Conservation (phyloP, 495 filamentous ascomycete species). For the Chaetomidium leptoderma region DNA sequence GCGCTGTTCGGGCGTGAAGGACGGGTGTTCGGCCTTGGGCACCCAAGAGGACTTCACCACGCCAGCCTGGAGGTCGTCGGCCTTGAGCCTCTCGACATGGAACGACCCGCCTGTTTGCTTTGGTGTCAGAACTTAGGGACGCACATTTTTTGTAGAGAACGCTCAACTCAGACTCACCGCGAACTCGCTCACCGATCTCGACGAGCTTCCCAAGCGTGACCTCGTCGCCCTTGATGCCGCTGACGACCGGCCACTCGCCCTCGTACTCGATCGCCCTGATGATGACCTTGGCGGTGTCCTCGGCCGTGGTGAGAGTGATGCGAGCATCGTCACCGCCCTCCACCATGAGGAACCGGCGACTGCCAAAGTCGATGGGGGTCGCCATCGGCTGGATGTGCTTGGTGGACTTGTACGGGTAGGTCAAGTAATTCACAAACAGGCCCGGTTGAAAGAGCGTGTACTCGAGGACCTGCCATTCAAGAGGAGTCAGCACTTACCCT, state of each 20-base stretch:
- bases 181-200: slow-evolving; percentile 45
- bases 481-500: neutral
- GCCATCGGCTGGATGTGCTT: slow-evolving; percentile 46
- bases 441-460: slow-evolving; percentile 58
- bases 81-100: slow-evolving; percentile 41
- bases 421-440: slow-evolving; percentile 52
- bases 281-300: slow-evolving; percentile 49
- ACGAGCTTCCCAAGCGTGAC: slow-evolving; percentile 44
- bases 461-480: slow-evolving; percentile 36
- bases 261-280: slow-evolving; percentile 50
- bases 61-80: slow-evolving; percentile 45
- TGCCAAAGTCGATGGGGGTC: slow-evolving; percentile 42
- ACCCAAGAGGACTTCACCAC: slow-evolving; percentile 45
- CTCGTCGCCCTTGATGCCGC: slow-evolving; percentile 49
- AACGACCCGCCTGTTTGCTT: slow-evolving; percentile 45
- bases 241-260: slow-evolving; percentile 52
- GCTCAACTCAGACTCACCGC: slow-evolving; percentile 36
- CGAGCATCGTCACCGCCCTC: slow-evolving; percentile 42
- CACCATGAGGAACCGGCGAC: slow-evolving; percentile 44
- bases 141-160: neutral
- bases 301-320: slow-evolving; percentile 46
- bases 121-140: neutral
- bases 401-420: slow-evolving; percentile 45
- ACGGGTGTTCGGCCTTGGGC: slow-evolving; percentile 39
- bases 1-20: slow-evolving; percentile 41